A percentile compares a stretch with the other conserved stretches of the same genome.
These are phyloP conservation scores for Paradendryphiella salina DNA, from an alignment of 2,329 filamentous ascomycete genomes.

Conservation along the genomic window DNA sequence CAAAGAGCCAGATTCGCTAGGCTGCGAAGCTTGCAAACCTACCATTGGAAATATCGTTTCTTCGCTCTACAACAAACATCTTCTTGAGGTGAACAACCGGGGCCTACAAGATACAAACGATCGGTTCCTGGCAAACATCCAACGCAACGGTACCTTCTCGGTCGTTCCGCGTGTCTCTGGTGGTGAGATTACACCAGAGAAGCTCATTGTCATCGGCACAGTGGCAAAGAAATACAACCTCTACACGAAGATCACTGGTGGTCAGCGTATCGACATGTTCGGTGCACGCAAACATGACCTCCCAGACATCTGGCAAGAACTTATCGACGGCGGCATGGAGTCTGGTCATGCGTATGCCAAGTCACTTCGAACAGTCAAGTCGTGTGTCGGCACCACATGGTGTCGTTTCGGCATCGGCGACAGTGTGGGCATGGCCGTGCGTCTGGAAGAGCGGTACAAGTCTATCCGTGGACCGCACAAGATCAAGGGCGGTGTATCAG, in stretches of 20 bases:
- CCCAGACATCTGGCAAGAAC: slow-evolving; percentile 75
- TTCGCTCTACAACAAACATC: slow-evolving; percentile 79
- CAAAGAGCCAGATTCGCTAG: slow-evolving; percentile 69
- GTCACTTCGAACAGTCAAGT: slow-evolving; percentile 85
- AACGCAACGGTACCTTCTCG: slow-evolving; percentile 87
- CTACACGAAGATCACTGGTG: slow-evolving; percentile 91
- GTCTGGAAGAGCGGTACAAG: slow-evolving; percentile 89
- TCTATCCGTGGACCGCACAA: slow-evolving; percentile 88
- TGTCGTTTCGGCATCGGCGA: slow-evolving; percentile 87
- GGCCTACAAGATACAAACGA: slow-evolving; percentile 92
- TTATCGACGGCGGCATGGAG: slow-evolving; percentile 85
- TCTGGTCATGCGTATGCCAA: slow-evolving; percentile 91
- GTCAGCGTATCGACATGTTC: slow-evolving; percentile 91
- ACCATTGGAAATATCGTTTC: slow-evolving; percentile 78
- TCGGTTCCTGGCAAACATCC: slow-evolving; percentile 83
- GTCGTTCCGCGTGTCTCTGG: slow-evolving; percentile 81
- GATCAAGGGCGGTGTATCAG: slow-evolving; percentile 86
- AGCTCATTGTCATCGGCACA: slow-evolving; percentile 78
- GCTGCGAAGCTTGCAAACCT: slow-evolving; percentile 87
- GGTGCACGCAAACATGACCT: slow-evolving; percentile 87
- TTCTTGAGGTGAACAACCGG: slow-evolving; percentile 71
- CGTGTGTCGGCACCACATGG: slow-evolving; percentile 89
- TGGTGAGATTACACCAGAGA: slow-evolving; percentile 86
- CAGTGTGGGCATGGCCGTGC: slow-evolving; percentile 86
- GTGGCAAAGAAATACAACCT: slow-evolving; percentile 82